A percentile compares a stretch with the other conserved stretches of the same genome.
Conservation (phyloP, 1,284 basidiomycete genomes). For the Sutorius eximius region DNA sequence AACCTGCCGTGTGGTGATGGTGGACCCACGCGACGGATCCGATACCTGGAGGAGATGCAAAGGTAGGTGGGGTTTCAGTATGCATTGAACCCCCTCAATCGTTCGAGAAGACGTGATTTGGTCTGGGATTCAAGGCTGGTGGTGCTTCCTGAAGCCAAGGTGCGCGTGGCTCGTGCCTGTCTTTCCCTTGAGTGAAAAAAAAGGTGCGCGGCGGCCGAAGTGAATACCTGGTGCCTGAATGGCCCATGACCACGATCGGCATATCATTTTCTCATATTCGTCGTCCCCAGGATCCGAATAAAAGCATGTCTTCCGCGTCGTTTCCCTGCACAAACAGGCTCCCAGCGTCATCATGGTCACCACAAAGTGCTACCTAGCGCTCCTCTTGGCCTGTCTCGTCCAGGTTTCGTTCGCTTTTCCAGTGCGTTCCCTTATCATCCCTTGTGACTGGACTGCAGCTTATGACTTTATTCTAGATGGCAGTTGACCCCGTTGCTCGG, state of each 20-base stretch:
- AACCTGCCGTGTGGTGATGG: neutral
- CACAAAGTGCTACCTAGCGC: slow-evolving; percentile 20
- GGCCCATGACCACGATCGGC: slow-evolving; percentile 22
- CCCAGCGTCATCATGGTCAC: slow-evolving; percentile 16
- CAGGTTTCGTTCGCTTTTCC: slow-evolving; percentile 28
- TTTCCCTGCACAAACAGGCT: slow-evolving; percentile 1
- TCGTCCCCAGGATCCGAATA: slow-evolving; percentile 17
- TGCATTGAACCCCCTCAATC: neutral
- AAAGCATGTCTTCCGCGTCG: slow-evolving; percentile 15
- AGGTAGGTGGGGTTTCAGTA: slow-evolving; percentile 1
- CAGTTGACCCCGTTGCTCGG: slow-evolving; percentile 7
- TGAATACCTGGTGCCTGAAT: slow-evolving; percentile 24
- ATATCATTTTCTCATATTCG: slow-evolving; percentile 27
- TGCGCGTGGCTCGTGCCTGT: slow-evolving; percentile 17
- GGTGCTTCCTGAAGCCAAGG: slow-evolving; percentile 17
- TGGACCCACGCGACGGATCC: slow-evolving; percentile 6
- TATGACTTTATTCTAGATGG: slow-evolving; percentile 13
- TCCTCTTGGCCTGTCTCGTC: slow-evolving; percentile 25
- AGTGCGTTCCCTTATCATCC: slow-evolving; percentile 8
- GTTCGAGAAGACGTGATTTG: slow-evolving; percentile 11
- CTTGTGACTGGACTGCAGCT: neutral
- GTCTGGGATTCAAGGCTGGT: slow-evolving; percentile 4
- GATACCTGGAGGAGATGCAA: slow-evolving; percentile 13
- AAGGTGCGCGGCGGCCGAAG: slow-evolving; percentile 26
- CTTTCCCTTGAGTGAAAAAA: slow-evolving; percentile 21